Evolutionary conservation across 2,329 filamentous ascomycete genomes (phyloP).

Genomic region (Aureobasidium melanogenum): DNA sequence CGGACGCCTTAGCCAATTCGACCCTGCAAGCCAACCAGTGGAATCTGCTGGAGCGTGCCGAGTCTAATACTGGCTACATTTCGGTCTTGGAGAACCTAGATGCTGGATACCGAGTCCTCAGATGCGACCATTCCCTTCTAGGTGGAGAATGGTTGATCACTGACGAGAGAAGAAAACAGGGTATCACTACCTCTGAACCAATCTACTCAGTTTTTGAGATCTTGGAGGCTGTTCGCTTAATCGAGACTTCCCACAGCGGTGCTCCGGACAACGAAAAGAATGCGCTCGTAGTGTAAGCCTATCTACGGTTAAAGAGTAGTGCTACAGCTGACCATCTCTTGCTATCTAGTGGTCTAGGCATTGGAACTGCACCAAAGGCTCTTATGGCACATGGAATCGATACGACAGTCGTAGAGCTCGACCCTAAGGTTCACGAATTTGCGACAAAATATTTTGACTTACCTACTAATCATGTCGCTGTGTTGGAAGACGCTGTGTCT

Average conservation of each 20-base stretch:
- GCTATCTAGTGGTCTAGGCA: constrained; percentile 64
- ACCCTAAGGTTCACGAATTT: constrained; percentile 78
- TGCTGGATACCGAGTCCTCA: constrained; percentile 67
- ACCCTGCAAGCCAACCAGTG: constrained; percentile 59
- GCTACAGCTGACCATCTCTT: not conserved
- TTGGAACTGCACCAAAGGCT: constrained; percentile 83
- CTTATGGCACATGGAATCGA: constrained; percentile 80
- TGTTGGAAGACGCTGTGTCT: constrained; percentile 72
- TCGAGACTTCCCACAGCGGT: constrained; percentile 44
- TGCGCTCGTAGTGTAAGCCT: constrained; percentile 72
- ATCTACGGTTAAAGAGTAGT: too few relatives aligned
- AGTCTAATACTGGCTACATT: constrained; percentile 85
- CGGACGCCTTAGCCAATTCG: constrained; percentile 53
- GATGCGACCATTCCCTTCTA: constrained; percentile 88
- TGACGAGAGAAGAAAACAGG: constrained; percentile 27
- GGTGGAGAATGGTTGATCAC: constrained; percentile 81
- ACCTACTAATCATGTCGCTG: constrained; percentile 64
- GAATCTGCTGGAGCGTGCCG: constrained; percentile 68
- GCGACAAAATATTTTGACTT: constrained; percentile 76
- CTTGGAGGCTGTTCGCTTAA: constrained; percentile 80
- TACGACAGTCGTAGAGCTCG: constrained; percentile 91
- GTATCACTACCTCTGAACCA: constrained; percentile 60
- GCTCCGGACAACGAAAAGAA: constrained; percentile 58
- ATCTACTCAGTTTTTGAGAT: constrained; percentile 96
- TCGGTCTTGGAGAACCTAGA: constrained; percentile 73